These are phyloP conservation scores for Pichia sp. DNA, from an alignment of 1,139 yeast species.

Conservation along the genomic window DNA sequence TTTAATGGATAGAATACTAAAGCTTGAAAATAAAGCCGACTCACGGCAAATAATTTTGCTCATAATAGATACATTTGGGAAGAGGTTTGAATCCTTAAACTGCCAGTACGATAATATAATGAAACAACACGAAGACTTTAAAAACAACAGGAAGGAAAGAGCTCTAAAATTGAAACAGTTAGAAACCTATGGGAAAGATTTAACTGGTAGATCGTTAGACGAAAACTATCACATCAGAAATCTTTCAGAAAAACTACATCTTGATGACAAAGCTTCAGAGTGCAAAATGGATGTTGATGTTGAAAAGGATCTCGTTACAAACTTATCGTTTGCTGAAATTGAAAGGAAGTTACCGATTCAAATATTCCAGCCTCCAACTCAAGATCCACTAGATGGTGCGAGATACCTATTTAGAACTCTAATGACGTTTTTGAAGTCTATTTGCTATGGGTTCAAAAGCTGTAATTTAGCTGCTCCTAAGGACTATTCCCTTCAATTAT, in stretches of 20 bases:
- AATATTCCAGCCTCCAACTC: slow-evolving; percentile 38
- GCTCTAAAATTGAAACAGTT: slow-evolving; percentile 42
- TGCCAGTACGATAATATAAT: slow-evolving; percentile 65
- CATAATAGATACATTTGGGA: slow-evolving; percentile 84
- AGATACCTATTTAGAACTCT: slow-evolving; percentile 82
- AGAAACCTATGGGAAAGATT: slow-evolving; percentile 22
- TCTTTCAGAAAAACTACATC: slow-evolving; percentile 15
- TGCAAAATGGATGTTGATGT: slow-evolving; percentile 24
- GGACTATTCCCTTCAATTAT: slow-evolving; percentile 58
- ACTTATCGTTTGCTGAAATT: slow-evolving; percentile 44
- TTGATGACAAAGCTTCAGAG: slow-evolving; percentile 7
- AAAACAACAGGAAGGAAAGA: slow-evolving; percentile 39
- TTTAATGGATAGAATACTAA: slow-evolving; percentile 82
- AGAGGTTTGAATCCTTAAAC: slow-evolving; percentile 73
- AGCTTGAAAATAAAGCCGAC: slow-evolving; percentile 75
- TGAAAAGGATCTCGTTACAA: slow-evolving; percentile 22
- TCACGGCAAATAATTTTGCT: slow-evolving; percentile 80
- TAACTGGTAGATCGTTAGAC: slow-evolving; percentile 27
- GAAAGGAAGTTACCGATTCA: slow-evolving; percentile 46
- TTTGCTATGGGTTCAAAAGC: slow-evolving; percentile 81
- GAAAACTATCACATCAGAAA: slow-evolving; percentile 17
- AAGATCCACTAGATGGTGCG: slow-evolving; percentile 81
- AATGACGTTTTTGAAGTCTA: slow-evolving; percentile 85
- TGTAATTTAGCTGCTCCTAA: slow-evolving; percentile 86
- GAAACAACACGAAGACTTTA: slow-evolving; percentile 55